These are phyloP conservation scores for Rosa chinensis DNA, from an alignment of 306 rosid genomes.

Conservation along the genomic window DNA sequence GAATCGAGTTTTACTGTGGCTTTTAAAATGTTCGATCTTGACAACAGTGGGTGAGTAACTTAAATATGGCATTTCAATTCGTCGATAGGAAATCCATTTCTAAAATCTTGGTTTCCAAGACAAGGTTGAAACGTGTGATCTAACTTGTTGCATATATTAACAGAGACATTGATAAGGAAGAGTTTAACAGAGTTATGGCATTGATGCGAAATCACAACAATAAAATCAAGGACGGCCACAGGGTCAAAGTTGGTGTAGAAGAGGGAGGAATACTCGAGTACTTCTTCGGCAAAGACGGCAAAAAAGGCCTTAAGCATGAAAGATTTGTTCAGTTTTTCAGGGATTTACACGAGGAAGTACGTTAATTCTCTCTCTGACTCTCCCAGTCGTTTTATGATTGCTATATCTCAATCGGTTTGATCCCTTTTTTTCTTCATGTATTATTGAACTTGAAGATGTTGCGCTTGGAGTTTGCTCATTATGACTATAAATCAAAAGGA, in stretches of 20 bases:
- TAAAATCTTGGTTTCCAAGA: neutral
- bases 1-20: slow-evolving; percentile 71
- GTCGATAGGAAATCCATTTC: neutral
- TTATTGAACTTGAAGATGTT: slow-evolving; percentile 47
- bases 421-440: neutral
- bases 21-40: slow-evolving; percentile 81
- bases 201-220: slow-evolving; percentile 67
- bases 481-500: slow-evolving; percentile 56
- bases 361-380: neutral
- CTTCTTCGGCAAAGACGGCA: slow-evolving; percentile 76
- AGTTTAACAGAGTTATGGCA: slow-evolving; percentile 76
- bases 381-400: neutral
- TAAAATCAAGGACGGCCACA: slow-evolving; percentile 54
- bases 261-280: slow-evolving; percentile 66
- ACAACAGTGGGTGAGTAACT: slow-evolving; percentile 61
- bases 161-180: slow-evolving; percentile 66
- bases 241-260: slow-evolving; percentile 47
- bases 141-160: neutral
- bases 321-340: slow-evolving; percentile 66
- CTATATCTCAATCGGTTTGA: neutral
- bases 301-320: slow-evolving; percentile 44
- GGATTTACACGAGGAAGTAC: slow-evolving; percentile 67
- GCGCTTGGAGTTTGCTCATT: slow-evolving; percentile 70
- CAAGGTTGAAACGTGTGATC: neutral
- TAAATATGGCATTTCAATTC: neutral